Percentiles rank a stretch among this genome's conserved stretches.
Evolutionary conservation across 257 asterid genomes (phyloP).

Genomic region (Primulina eburnea): DNA sequence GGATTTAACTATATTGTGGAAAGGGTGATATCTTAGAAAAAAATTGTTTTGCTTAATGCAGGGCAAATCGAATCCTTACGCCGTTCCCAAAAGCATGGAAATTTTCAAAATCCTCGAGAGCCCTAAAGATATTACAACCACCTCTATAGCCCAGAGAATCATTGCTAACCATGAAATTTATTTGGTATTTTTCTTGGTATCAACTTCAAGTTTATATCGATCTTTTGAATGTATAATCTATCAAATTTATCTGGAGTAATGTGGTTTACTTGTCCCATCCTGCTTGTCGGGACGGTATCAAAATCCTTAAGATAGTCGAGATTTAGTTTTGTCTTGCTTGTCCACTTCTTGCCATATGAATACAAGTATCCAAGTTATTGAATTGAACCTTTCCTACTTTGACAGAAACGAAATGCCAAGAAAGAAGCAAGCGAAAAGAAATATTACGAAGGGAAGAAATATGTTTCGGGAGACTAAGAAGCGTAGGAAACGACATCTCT

Average conservation of each 20-base stretch:
- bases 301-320: not conserved
- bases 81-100: constrained; percentile 72
- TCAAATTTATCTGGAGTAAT: too few relatives aligned
- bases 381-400: not conserved
- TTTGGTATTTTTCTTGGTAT: constrained; percentile 42
- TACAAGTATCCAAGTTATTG: not conserved
- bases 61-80: constrained; percentile 70
- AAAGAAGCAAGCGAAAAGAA: constrained; percentile 87
- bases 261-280: too few relatives aligned
- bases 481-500: not conserved
- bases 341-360: not conserved
- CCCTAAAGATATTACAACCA: constrained; percentile 74
- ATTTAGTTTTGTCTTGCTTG: not conserved
- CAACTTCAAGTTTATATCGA: not conserved
- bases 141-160: constrained; percentile 75
- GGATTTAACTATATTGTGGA: not conserved
- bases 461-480: constrained; percentile 60
- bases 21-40: constrained; percentile 20
- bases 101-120: constrained; percentile 70
- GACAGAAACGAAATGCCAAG: constrained; percentile 86
- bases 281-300: not conserved
- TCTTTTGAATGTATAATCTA: not conserved
- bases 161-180: constrained; percentile 81
- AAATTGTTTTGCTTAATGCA: constrained; percentile 32
- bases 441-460: constrained; percentile 71